Percentiles rank a stretch among this genome's conserved stretches.
phyloP scores from a whole-genome alignment of 2,329 filamentous ascomycete genomes.

The Colletotrichum sp. region DNA sequence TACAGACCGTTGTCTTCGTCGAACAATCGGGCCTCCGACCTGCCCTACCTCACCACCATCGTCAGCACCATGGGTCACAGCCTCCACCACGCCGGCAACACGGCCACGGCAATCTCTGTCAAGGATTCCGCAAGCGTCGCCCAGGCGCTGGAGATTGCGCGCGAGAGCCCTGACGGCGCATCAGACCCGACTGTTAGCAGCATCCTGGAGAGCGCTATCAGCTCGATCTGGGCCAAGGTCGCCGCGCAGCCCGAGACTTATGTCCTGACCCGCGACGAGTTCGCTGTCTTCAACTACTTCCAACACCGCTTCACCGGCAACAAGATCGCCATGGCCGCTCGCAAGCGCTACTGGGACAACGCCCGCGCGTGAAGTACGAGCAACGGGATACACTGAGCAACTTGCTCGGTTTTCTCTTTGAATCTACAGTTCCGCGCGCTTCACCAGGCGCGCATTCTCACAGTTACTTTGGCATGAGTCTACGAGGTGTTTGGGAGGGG shows the following conservation, averaged over 20 bases:
- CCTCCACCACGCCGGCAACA: constrained; percentile 21
- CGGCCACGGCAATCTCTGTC: constrained; percentile 19
- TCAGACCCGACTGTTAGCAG: constrained; percentile 66
- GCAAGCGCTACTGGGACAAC: constrained; percentile 59
- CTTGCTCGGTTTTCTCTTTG: neutral
- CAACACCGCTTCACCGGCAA: constrained; percentile 67
- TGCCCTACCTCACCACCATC: constrained; percentile 16
- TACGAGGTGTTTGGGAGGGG: neutral
- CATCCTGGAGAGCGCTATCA: constrained; percentile 69
- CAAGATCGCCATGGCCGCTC: constrained; percentile 50
- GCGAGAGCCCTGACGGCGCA: constrained; percentile 71
- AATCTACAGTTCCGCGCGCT: neutral
- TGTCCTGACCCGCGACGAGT: constrained; percentile 77
- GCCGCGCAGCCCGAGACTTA: constrained; percentile 70
- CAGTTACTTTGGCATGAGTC: neutral
- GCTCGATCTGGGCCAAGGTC: constrained; percentile 71
- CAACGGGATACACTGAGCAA: neutral
- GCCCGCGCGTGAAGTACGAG: constrained; percentile 35
- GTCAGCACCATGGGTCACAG: constrained; percentile 19
- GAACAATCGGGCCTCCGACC: neutral
- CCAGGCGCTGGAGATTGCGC: constrained; percentile 76
- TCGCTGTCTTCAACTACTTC: constrained; percentile 87
- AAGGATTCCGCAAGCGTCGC: constrained; percentile 49
- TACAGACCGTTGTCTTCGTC: constrained; percentile 12
- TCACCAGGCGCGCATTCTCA: neutral